Percentiles rank a stretch among this genome's conserved stretches.
phyloP scores from a whole-genome alignment of 495 filamentous ascomycete genomes.

The Copromyces sp. region DNA sequence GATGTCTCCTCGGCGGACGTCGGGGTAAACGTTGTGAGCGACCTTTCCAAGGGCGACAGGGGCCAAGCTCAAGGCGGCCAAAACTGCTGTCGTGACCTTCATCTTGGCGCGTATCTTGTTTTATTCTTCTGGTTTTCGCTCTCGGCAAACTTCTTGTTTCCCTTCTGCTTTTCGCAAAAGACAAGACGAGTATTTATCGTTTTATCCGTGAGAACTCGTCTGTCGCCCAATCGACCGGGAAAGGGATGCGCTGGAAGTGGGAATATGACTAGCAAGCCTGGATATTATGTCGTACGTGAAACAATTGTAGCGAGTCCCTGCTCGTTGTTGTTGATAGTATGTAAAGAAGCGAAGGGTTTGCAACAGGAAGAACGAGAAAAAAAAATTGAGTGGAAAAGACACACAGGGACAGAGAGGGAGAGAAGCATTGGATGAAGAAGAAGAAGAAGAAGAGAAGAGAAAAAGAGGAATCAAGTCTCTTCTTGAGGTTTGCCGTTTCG shows the following conservation, averaged over 20 bases:
- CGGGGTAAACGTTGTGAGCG: slow-evolving; percentile 35
- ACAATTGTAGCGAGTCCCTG: slow-evolving; percentile 41
- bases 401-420: background rate
- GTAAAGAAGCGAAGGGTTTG: background rate
- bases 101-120: slow-evolving; percentile 24
- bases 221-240: background rate
- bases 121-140: slow-evolving; percentile 4
- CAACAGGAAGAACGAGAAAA: background rate
- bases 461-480: slow-evolving; percentile 27
- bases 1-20: slow-evolving; percentile 10
- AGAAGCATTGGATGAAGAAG: slow-evolving; percentile 30
- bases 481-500: background rate
- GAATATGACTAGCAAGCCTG: slow-evolving; percentile 2
- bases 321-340: slow-evolving; percentile 26
- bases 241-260: slow-evolving; percentile 5
- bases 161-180: background rate
- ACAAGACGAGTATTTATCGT: background rate
- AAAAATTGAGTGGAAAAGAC: background rate
- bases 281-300: slow-evolving; percentile 12
- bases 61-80: slow-evolving; percentile 34
- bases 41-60: slow-evolving; percentile 40
- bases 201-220: background rate
- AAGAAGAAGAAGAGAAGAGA: slow-evolving; percentile 26
- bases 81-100: slow-evolving; percentile 40
- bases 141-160: background rate